A percentile compares a stretch with the other conserved stretches of the same genome.
Evolutionary conservation across 140 eudicot species (phyloP).

Genomic region (Ambrosia hybrid): DNA sequence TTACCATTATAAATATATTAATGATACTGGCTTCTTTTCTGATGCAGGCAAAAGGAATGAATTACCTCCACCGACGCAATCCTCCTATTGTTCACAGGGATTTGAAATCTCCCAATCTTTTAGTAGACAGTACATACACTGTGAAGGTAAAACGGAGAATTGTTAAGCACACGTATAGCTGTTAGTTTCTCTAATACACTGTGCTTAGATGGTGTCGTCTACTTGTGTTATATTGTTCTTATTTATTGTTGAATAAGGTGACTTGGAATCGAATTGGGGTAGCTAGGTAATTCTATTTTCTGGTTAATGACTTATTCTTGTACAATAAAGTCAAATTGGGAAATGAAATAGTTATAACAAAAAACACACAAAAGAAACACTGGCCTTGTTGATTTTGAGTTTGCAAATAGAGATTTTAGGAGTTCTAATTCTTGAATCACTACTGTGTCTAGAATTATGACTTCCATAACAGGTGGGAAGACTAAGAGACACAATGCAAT

Average conservation of each 20-base stretch:
- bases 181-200: background rate
- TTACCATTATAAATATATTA: constrained; percentile 9
- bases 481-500: no score
- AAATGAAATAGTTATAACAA: background rate
- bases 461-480: no score
- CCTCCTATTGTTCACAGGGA: constrained; percentile 99
- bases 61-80: constrained; percentile 88
- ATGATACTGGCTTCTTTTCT: constrained; percentile 1
- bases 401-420: background rate
- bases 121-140: constrained; percentile 89
- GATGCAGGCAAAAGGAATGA: constrained; percentile 95
- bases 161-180: background rate
- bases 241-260: background rate
- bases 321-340: background rate
- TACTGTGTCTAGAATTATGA: no score
- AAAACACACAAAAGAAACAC: background rate
- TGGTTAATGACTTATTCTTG: background rate
- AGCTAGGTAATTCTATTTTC: background rate
- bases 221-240: background rate
- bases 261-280: background rate
- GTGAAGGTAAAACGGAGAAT: constrained; percentile 65
- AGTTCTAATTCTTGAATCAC: no score
- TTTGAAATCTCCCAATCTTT: constrained; percentile 92
- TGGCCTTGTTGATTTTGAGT: constrained; percentile 3
- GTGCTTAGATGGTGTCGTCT: background rate